Evolutionary conservation across 2,329 filamentous ascomycete species (phyloP).

Genomic region (Aureobasidium sp.): DNA sequence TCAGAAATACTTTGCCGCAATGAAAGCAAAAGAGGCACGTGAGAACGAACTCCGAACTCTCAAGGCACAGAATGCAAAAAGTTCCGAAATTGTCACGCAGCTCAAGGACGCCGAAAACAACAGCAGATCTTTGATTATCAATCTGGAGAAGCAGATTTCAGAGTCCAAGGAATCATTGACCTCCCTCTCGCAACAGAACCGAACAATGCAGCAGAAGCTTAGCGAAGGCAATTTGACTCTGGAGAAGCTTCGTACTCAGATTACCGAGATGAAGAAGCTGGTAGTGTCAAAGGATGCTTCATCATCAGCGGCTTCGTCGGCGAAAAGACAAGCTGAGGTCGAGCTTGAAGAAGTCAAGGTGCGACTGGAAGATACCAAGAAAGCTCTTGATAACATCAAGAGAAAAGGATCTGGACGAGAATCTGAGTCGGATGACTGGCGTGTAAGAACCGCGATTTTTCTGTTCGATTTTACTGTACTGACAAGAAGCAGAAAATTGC

Average conservation of each 20-base stretch:
- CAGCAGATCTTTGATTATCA: conserved; percentile 67
- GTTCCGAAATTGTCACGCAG: conserved; percentile 85
- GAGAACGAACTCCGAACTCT: conserved; percentile 73
- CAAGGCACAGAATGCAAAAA: conserved; percentile 77
- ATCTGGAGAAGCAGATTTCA: conserved; percentile 82
- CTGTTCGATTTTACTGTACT: neutral
- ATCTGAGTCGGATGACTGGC: conserved; percentile 69
- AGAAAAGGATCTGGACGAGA: conserved; percentile 67
- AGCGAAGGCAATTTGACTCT: conserved; percentile 62
- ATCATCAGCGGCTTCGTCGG: conserved; percentile 55
- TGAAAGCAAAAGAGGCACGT: conserved; percentile 85
- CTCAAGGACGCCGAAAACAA: conserved; percentile 84
- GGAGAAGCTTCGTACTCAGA: conserved; percentile 68
- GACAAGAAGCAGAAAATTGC: conserved; percentile 55
- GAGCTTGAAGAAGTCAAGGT: conserved; percentile 76
- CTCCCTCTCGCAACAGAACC: conserved; percentile 64
- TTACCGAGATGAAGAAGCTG: conserved; percentile 66
- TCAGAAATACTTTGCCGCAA: conserved; percentile 93
- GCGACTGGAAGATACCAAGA: conserved; percentile 68
- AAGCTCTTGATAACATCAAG: conserved; percentile 81
- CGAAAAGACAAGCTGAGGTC: conserved; percentile 54
- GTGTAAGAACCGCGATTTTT: conserved; percentile 53
- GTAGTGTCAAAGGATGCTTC: conserved; percentile 70
- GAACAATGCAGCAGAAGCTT: conserved; percentile 64
- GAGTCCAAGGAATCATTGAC: conserved; percentile 74